A percentile compares a stretch with the other conserved stretches of the same genome.
phyloP scores from a whole-genome alignment of 2,329 filamentous ascomycete genomes.

The Shiraia sp. region DNA sequence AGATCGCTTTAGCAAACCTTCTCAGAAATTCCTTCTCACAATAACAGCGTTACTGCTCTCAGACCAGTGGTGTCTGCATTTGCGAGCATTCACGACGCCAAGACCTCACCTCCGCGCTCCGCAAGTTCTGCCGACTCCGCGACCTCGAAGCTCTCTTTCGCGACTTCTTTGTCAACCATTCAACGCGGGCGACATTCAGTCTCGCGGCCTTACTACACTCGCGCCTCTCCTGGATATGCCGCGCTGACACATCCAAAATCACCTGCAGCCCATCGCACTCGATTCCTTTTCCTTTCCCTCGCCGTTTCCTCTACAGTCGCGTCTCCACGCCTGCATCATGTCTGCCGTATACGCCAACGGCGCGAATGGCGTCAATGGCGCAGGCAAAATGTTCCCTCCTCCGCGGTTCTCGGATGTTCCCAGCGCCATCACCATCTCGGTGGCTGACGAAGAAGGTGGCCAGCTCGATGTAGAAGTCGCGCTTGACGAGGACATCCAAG shows the following conservation, averaged over 20 bases:
- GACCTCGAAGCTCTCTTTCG: slow-evolving; percentile 14
- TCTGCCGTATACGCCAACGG: slow-evolving; percentile 52
- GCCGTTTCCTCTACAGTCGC: slow-evolving; percentile 4
- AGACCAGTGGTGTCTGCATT: neutral
- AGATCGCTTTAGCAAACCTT: no score
- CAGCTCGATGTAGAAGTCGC: slow-evolving; percentile 86
- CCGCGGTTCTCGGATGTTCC: slow-evolving; percentile 65
- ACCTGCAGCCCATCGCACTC: slow-evolving; percentile 1
- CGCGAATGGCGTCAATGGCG: slow-evolving; percentile 57
- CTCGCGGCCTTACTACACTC: slow-evolving; percentile 15
- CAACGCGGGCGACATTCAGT: slow-evolving; percentile 19
- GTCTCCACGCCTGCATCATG: slow-evolving; percentile 46
- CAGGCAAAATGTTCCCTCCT: slow-evolving; percentile 42
- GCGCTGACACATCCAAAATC: slow-evolving; percentile 14
- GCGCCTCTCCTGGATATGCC: slow-evolving; percentile 20
- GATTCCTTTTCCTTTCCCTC: slow-evolving; percentile 1
- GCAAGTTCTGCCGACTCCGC: slow-evolving; percentile 20
- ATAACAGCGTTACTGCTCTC: neutral
- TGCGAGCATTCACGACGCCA: slow-evolving; percentile 9
- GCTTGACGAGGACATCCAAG: slow-evolving; percentile 78
- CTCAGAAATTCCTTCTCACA: no score
- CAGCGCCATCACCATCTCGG: slow-evolving; percentile 66
- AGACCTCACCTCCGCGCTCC: slow-evolving; percentile 16
- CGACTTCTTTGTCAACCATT: slow-evolving; percentile 19
- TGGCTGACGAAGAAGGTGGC: slow-evolving; percentile 62